Conservation (phyloP, 805 yeast species). For the Yarrowia hollandica region DNA sequence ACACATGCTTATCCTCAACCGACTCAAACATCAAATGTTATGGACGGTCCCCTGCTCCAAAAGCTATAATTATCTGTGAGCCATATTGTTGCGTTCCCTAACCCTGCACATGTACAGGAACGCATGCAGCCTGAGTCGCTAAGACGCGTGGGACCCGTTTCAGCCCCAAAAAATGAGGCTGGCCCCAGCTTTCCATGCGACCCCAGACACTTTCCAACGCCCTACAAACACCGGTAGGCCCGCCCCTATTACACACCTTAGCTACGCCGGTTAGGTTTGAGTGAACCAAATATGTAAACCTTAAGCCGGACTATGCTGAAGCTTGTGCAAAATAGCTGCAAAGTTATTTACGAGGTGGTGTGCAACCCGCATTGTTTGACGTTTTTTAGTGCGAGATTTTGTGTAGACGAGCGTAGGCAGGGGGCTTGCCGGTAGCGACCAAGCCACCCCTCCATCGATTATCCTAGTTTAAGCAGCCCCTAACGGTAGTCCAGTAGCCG, state of each 20-base stretch:
- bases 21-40: no score
- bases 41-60: neutral
- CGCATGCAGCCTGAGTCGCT: neutral
- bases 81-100: constrained; percentile 14
- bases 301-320: neutral
- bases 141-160: no score
- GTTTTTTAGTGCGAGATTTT: neutral
- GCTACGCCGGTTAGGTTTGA: neutral
- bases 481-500: no score
- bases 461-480: no score
- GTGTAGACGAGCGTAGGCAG: no score
- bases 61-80: neutral
- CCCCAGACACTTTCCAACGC: no score
- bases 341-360: neutral
- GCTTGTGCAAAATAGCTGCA: constrained; percentile 7
- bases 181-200: no score
- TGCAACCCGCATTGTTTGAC: neutral
- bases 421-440: no score
- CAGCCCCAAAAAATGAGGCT: no score
- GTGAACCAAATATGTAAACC: neutral
- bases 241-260: neutral
- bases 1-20: no score
- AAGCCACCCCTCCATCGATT: no score
- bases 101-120: neutral
- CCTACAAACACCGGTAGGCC: no score